These are phyloP conservation scores for Penicillium coprophilum DNA, from an alignment of 495 filamentous ascomycete genomes.

Conservation along the genomic window DNA sequence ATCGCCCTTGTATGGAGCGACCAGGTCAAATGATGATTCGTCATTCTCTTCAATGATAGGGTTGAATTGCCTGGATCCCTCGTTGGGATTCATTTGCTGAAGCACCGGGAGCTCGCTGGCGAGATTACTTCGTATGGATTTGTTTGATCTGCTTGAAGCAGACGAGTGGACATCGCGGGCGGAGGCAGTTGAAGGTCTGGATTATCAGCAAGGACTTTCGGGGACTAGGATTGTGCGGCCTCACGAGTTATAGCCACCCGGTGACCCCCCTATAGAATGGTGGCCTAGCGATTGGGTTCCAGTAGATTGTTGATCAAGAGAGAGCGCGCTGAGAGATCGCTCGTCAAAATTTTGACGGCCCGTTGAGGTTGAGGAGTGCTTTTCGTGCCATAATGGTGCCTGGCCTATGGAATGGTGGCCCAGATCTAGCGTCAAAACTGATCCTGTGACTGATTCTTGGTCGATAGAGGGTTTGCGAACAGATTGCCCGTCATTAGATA, in stretches of 20 bases:
- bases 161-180: conserved; percentile 15
- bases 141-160: conserved; percentile 29
- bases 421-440: not conserved
- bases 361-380: not conserved
- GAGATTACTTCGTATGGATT: conserved; percentile 26
- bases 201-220: conserved; percentile 3
- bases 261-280: conserved; percentile 4
- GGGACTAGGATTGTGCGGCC: not conserved
- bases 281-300: conserved; percentile 7
- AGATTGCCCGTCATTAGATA: not conserved
- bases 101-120: conserved; percentile 33
- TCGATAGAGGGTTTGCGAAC: not conserved
- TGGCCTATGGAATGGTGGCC: conserved; percentile 6
- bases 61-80: conserved; percentile 32
- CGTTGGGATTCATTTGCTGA: conserved; percentile 32
- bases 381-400: not conserved
- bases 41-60: conserved; percentile 26
- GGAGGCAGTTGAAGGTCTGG: conserved; percentile 10
- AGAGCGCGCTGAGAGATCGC: not conserved
- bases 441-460: conserved; percentile 1
- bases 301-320: not conserved
- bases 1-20: conserved; percentile 30
- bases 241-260: not conserved
- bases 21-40: conserved; percentile 34
- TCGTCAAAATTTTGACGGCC: not conserved